Percentiles rank a stretch among this genome's conserved stretches.
These are phyloP conservation scores for Daedaleopsis sinensis DNA, from an alignment of 768 basidiomycete genomes.

Conservation along the genomic window DNA sequence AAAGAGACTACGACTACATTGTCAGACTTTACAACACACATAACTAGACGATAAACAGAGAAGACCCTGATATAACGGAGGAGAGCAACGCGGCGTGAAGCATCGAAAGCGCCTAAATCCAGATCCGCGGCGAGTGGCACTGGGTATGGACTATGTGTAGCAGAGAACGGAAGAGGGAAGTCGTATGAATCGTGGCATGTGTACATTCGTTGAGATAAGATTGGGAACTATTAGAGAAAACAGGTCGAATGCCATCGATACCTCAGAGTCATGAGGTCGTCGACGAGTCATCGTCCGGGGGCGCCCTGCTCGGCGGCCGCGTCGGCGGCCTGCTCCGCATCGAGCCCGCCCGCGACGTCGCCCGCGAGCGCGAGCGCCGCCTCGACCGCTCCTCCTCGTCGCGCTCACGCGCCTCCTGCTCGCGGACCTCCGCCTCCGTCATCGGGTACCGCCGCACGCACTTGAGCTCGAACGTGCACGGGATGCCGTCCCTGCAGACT, in stretches of 20 bases:
- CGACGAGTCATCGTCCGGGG: constrained; percentile 2
- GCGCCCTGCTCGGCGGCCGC: constrained; percentile 15
- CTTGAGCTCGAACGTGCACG: constrained; percentile 63
- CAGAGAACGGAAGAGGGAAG: too few species aligned
- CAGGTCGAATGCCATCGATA: too few species aligned
- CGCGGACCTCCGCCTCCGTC: constrained; percentile 52
- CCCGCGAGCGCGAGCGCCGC: constrained; percentile 22
- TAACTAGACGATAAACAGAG: too few species aligned
- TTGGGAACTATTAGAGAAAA: too few species aligned
- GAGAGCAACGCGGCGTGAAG: too few species aligned
- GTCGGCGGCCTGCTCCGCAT: constrained; percentile 10
- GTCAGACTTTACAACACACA: neutral
- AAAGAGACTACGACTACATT: neutral
- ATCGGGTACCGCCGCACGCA: constrained; percentile 51
- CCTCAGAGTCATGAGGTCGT: constrained; percentile 1
- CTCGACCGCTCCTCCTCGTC: constrained; percentile 23
- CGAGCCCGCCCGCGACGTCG: constrained; percentile 24
- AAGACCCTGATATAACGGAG: too few species aligned
- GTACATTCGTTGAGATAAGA: too few species aligned
- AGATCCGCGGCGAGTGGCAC: too few species aligned
- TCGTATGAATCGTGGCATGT: too few species aligned
- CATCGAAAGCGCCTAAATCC: too few species aligned
- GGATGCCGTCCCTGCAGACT: constrained; percentile 46
- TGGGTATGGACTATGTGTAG: too few species aligned
- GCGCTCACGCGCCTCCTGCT: constrained; percentile 43